Percentiles rank a stretch among this genome's conserved stretches.
Conservation (phyloP, 306 rosid species). For the Corylus heterophylla region DNA sequence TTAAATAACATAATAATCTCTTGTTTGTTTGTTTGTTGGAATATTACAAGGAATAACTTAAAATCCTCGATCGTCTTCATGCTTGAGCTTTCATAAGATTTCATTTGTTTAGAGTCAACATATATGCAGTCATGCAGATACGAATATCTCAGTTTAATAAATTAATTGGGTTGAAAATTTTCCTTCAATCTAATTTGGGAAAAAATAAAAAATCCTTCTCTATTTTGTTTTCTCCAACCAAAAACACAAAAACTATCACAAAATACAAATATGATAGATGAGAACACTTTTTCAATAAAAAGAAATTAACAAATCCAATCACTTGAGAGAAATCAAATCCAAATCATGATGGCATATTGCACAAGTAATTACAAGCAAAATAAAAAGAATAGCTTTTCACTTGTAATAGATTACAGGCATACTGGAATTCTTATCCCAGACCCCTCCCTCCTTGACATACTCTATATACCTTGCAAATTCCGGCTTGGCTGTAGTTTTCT, state of each 20-base stretch:
- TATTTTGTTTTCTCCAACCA: too few species aligned
- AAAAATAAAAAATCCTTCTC: too few species aligned
- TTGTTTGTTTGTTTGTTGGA: too few species aligned
- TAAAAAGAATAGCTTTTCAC: constrained; percentile 10
- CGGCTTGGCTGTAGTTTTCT: constrained; percentile 60
- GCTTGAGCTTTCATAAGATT: not conserved
- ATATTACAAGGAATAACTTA: not conserved
- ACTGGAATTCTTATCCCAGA: constrained; percentile 53
- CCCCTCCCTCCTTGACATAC: constrained; percentile 72
- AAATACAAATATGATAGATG: too few species aligned
- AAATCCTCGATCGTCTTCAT: not conserved
- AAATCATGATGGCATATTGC: not conserved
- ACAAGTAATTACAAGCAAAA: not conserved
- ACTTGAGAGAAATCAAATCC: not conserved
- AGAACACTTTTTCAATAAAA: too few species aligned
- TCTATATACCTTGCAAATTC: constrained; percentile 59
- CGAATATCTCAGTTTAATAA: too few species aligned
- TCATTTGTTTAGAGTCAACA: not conserved
- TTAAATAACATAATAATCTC: too few species aligned
- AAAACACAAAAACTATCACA: too few species aligned
- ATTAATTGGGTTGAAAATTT: too few species aligned
- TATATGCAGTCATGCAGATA: too few species aligned
- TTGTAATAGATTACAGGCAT: constrained; percentile 58
- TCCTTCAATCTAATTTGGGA: too few species aligned
- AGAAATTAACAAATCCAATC: not conserved